These are phyloP conservation scores for Candida bentonensis DNA, from an alignment of 805 yeast species.

Conservation along the genomic window DNA sequence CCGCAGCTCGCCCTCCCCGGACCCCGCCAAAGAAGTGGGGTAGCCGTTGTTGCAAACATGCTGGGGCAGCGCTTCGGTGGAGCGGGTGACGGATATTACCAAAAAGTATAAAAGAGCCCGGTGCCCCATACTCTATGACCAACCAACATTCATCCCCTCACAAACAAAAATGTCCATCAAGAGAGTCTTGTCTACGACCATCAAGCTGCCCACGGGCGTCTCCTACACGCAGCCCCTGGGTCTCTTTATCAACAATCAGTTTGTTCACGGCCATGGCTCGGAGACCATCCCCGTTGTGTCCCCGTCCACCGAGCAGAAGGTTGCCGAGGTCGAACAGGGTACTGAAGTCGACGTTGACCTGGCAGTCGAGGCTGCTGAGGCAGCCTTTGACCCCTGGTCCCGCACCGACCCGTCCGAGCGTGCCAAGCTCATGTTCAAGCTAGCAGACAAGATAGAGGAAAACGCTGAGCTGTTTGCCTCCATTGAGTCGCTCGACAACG, in stretches of 20 bases:
- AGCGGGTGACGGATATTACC: too few species aligned
- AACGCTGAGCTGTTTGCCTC: slow-evolving; percentile 60
- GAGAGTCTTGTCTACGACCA: slow-evolving; percentile 6
- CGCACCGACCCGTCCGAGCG: slow-evolving; percentile 52
- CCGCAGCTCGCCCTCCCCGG: too few species aligned
- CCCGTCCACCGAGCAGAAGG: slow-evolving; percentile 63
- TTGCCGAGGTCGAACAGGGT: slow-evolving; percentile 62
- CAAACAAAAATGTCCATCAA: too few species aligned
- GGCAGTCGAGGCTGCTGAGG: slow-evolving; percentile 77
- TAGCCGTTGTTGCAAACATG: too few species aligned
- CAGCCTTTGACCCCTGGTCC: slow-evolving; percentile 68
- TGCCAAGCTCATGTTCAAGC: slow-evolving; percentile 45
- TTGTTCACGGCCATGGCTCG: slow-evolving; percentile 32
- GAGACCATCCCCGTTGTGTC: slow-evolving; percentile 47
- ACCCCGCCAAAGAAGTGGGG: too few species aligned
- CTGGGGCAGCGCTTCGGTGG: too few species aligned
- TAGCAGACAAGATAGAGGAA: slow-evolving; percentile 69
- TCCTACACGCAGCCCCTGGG: slow-evolving; percentile 71
- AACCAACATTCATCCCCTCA: too few species aligned
- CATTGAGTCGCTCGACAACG: slow-evolving; percentile 81
- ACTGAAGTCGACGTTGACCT: slow-evolving; percentile 62
- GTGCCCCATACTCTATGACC: too few species aligned
- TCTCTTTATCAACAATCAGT: slow-evolving; percentile 66
- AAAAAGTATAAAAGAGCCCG: too few species aligned
- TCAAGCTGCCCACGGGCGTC: slow-evolving; percentile 49